A percentile compares a stretch with the other conserved stretches of the same genome.
Conservation (phyloP, 2,329 filamentous ascomycete species). For the Onygenales sp. region DNA sequence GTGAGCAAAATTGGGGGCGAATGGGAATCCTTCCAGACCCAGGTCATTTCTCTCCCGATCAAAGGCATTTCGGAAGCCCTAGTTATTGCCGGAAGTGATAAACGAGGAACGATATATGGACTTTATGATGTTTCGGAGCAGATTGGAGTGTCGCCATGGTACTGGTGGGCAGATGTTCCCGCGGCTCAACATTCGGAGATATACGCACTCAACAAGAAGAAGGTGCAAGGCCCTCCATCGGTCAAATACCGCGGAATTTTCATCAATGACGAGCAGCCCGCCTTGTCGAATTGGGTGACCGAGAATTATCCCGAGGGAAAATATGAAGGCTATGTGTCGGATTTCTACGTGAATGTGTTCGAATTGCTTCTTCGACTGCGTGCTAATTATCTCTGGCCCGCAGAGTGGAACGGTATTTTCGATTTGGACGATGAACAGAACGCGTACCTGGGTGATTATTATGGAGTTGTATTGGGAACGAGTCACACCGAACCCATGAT, state of each 20-base stretch:
- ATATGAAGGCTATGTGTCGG: constrained; percentile 42
- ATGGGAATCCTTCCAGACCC: constrained; percentile 61
- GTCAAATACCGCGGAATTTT: constrained; percentile 63
- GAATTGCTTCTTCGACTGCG: constrained; percentile 60
- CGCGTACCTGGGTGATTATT: constrained; percentile 62
- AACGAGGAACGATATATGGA: constrained; percentile 59
- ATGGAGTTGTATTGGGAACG: constrained; percentile 62
- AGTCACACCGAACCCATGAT: constrained; percentile 67
- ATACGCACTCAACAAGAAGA: constrained; percentile 45
- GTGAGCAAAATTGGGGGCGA: constrained; percentile 48
- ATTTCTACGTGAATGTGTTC: constrained; percentile 61
- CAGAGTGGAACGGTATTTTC: constrained; percentile 63
- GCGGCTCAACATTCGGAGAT: constrained; percentile 43
- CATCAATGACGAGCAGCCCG: constrained; percentile 61
- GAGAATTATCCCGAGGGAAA: constrained; percentile 18
- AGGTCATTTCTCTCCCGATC: constrained; percentile 49
- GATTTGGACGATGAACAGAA: constrained; percentile 61
- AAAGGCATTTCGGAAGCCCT: constrained; percentile 49
- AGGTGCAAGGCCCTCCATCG: constrained; percentile 50
- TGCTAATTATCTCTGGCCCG: constrained; percentile 69
- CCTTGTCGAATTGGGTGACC: constrained; percentile 56
- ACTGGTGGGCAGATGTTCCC: constrained; percentile 58
- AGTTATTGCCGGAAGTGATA: constrained; percentile 60
- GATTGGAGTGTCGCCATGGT: constrained; percentile 63
- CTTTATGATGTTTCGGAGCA: constrained; percentile 64